Conservation (phyloP, 169 alveolate species). For the Cryptosporidium tyzzeri region DNA sequence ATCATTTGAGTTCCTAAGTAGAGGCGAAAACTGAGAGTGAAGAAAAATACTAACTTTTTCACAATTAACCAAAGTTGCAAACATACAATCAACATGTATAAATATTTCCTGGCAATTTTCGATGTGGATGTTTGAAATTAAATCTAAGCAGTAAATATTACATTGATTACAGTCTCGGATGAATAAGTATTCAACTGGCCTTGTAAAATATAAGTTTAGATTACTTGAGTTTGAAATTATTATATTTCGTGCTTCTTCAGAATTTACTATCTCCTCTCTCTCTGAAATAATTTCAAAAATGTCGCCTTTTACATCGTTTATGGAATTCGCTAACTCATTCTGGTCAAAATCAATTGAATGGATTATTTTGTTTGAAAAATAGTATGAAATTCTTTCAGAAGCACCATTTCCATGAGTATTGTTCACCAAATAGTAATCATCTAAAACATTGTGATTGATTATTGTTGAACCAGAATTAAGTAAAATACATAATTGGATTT, state of each 20-base stretch:
- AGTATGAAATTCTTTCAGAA: constrained; percentile 11
- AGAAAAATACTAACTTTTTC: constrained; percentile 1
- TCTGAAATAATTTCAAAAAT: background rate
- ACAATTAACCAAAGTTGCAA: background rate
- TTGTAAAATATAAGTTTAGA: constrained; percentile 18
- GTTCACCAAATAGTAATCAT: constrained; percentile 11
- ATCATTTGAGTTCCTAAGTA: constrained; percentile 4
- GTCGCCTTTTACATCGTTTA: background rate
- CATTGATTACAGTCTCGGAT: constrained; percentile 9
- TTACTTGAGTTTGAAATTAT: constrained; percentile 17
- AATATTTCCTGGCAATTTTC: background rate
- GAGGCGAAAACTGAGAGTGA: constrained; percentile 59
- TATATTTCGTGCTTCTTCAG: constrained; percentile 9
- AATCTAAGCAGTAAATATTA: constrained; percentile 12
- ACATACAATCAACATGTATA: constrained; percentile 52
- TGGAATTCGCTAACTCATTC: background rate
- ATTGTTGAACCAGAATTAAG: constrained; percentile 15
- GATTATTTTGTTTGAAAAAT: background rate
- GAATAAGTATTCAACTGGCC: constrained; percentile 11
- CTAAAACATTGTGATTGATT: constrained; percentile 12
- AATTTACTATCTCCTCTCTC: constrained; percentile 6
- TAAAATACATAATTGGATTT: constrained; percentile 21
- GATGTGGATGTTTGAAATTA: constrained; percentile 19
- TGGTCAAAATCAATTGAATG: background rate
- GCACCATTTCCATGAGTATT: too few species aligned